These are phyloP conservation scores for Toxoplasma gondii DNA, from an alignment of 169 alveolate genomes.

Conservation along the genomic window DNA sequence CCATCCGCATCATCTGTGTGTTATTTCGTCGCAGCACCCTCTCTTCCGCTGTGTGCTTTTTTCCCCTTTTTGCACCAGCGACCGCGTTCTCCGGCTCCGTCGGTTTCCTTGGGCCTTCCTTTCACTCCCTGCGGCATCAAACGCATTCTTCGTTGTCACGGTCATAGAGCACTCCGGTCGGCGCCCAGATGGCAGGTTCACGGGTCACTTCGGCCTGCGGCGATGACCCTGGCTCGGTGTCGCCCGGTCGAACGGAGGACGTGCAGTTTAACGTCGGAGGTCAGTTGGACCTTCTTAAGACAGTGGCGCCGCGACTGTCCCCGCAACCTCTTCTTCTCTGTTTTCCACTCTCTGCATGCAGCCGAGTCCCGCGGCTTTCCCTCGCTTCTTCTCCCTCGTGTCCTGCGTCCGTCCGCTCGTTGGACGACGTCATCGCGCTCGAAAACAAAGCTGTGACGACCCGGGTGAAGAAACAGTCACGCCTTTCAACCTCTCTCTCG, in stretches of 20 bases:
- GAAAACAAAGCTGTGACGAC: not conserved
- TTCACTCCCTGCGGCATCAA: too few relatives aligned
- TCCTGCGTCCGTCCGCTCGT: not conserved
- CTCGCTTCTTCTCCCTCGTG: not conserved
- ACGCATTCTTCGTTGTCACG: too few relatives aligned
- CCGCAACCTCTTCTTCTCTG: constrained; percentile 3
- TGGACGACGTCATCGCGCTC: not conserved
- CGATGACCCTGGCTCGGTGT: not conserved
- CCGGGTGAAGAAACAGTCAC: not conserved
- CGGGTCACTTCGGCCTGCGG: not conserved
- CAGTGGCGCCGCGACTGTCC: not conserved
- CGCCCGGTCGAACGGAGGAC: not conserved
- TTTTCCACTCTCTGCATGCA: not conserved
- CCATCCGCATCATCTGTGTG: too few relatives aligned
- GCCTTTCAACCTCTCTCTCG: not conserved
- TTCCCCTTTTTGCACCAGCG: too few relatives aligned
- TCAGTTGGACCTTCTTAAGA: not conserved
- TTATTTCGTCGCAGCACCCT: too few relatives aligned
- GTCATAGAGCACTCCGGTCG: too few relatives aligned
- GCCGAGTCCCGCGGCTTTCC: not conserved
- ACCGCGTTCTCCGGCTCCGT: too few relatives aligned
- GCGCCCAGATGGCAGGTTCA: not conserved
- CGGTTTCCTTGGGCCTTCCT: too few relatives aligned
- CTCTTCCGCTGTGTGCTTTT: too few relatives aligned
- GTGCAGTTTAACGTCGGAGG: not conserved